Percentiles rank a stretch among this genome's conserved stretches.
phyloP scores from a whole-genome alignment of 2,329 filamentous ascomycete genomes.

The Ceratocystis albifundus region DNA sequence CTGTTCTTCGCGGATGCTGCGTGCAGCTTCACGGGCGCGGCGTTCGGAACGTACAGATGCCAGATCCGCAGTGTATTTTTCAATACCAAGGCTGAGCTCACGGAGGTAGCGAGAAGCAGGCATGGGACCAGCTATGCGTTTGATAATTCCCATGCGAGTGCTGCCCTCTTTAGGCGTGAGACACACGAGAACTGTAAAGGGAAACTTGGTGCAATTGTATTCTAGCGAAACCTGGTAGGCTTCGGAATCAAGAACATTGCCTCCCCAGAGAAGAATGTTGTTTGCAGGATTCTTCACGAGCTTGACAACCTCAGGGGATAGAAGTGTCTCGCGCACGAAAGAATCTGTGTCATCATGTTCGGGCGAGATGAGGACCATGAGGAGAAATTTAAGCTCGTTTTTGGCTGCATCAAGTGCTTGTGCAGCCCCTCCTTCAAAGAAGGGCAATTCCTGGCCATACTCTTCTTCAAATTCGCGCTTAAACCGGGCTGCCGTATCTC shows the following conservation, averaged over 20 bases:
- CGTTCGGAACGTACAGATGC: slow-evolving; percentile 63
- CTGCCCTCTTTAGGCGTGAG: slow-evolving; percentile 75
- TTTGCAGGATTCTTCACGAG: slow-evolving; percentile 66
- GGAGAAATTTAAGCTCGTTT: slow-evolving; percentile 76
- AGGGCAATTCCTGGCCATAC: slow-evolving; percentile 63
- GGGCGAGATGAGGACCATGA: slow-evolving; percentile 79
- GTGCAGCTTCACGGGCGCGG: slow-evolving; percentile 67
- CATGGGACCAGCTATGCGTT: slow-evolving; percentile 62
- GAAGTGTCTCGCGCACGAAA: slow-evolving; percentile 72
- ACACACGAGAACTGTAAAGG: slow-evolving; percentile 75
- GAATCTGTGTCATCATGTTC: slow-evolving; percentile 85
- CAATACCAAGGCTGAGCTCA: slow-evolving; percentile 62
- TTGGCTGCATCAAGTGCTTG: slow-evolving; percentile 85
- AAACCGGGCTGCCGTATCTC: slow-evolving; percentile 79
- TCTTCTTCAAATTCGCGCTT: slow-evolving; percentile 92
- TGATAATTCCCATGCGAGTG: slow-evolving; percentile 81
- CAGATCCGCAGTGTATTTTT: slow-evolving; percentile 64
- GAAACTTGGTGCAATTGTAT: slow-evolving; percentile 82
- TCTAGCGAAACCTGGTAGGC: slow-evolving; percentile 86
- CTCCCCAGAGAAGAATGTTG: slow-evolving; percentile 82
- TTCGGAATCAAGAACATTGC: slow-evolving; percentile 84
- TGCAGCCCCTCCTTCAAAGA: slow-evolving; percentile 81
- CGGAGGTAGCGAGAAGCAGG: slow-evolving; percentile 59
- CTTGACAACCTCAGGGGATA: slow-evolving; percentile 58
- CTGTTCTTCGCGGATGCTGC: slow-evolving; percentile 74